Base-by-base conservation (phyloP, 139 green algal genomes). In the Chlorokybus atmophyticus region DNA sequence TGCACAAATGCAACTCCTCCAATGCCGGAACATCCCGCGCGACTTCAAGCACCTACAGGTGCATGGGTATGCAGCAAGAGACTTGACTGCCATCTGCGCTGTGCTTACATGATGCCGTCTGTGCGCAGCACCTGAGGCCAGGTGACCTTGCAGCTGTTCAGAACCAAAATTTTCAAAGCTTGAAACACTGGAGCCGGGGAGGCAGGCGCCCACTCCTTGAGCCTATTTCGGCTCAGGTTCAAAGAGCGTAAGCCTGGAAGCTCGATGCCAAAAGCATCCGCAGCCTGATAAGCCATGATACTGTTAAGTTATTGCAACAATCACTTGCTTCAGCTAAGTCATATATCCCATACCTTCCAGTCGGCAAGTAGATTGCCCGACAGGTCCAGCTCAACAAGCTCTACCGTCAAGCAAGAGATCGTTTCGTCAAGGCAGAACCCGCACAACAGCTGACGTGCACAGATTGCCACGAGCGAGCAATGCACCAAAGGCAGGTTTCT, bases 151-250 rank as follows among this genome's bases (percentile, higher is more conserved):
- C 55, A 62, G 48, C 6, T 66, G 55, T 62, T 62, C 6, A 62
- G 50, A 6, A 62, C 47, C 6, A 62, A 5, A 65, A 6, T 62
- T 39, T 60, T 65, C 26, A 62, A n/a, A 19, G 19, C 19, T 19
- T 19, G 19, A 19, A 47, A 19, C 39, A 47, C 19, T 47, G 39
- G 39, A 19, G 19, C 19, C 39, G 49, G 4, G 24, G 32, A 30
- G 50, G 6, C 6, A 62, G 6, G 48, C 6, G 8, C 49, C 7
- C 23, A 6, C 30, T 4, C 28, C 4, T 5, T 24, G 4, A 62
- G 28, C 24, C 27, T 30, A 55, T 27, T 66, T 6, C 55, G 6
- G 5, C 23, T 30, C 6, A 62, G 55, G 28, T 62, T 39, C 4
- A 62, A 39, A 5, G 31, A 32, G 6, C 29, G 5, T 7, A 62